Conservation (phyloP, 1,139 yeast genomes). For the Saccharomyces hybrid region DNA sequence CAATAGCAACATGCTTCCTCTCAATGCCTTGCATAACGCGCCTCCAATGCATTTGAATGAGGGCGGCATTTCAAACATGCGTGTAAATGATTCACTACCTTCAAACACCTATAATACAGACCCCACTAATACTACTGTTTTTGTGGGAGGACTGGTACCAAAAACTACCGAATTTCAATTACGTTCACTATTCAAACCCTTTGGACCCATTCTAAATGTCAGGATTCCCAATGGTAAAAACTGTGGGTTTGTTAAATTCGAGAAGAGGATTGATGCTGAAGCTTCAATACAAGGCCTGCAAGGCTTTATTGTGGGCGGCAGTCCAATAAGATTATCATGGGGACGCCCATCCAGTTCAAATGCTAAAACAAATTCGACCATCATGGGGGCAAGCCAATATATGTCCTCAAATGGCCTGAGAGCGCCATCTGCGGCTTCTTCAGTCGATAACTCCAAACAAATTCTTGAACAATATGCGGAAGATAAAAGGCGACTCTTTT, state of each 20-base stretch:
- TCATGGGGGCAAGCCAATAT: conserved; percentile 2
- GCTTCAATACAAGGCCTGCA: conserved; percentile 88
- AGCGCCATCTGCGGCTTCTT: conserved; percentile 1
- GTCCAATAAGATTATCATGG: conserved; percentile 83
- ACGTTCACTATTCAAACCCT: conserved; percentile 67
- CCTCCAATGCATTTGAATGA: neutral
- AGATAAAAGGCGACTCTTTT: conserved; percentile 21
- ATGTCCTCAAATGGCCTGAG: neutral
- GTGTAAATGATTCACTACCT: neutral
- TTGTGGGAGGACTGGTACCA: conserved; percentile 80
- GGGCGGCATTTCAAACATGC: neutral
- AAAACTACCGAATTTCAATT: conserved; percentile 72
- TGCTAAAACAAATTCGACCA: conserved; percentile 10
- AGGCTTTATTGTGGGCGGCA: conserved; percentile 83
- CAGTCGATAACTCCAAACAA: conserved; percentile 6
- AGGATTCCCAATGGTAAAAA: conserved; percentile 90
- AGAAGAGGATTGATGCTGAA: conserved; percentile 76
- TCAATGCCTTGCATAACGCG: neutral
- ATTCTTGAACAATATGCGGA: conserved; percentile 13
- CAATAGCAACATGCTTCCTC: conserved; percentile 1
- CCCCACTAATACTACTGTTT: conserved; percentile 86
- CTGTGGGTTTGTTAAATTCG: conserved; percentile 86
- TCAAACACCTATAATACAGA: conserved; percentile 39
- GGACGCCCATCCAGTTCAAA: conserved; percentile 43
- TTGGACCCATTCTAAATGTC: conserved; percentile 77